Evolutionary conservation across 441 rosid genomes (phyloP).

Genomic region (Syzygium syzygioides): DNA sequence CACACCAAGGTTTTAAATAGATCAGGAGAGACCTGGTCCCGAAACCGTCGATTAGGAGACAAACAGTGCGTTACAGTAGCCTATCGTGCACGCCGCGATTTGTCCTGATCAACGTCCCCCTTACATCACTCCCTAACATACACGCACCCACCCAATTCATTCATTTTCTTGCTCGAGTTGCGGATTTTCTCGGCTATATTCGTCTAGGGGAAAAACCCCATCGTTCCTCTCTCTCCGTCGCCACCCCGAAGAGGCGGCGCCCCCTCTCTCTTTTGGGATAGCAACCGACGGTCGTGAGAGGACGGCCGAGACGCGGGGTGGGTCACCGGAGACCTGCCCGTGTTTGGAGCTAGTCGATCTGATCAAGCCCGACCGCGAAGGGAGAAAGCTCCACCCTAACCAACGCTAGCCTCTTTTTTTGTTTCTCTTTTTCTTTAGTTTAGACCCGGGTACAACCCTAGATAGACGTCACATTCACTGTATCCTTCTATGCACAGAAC

Average conservation of each 20-base stretch:
- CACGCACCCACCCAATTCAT: not conserved
- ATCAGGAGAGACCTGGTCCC: slow-evolving; percentile 10
- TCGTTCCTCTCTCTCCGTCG: not conserved
- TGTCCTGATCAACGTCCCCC: not conserved
- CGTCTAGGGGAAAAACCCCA: not conserved
- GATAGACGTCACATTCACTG: not conserved
- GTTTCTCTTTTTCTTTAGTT: not conserved
- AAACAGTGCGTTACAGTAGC: not conserved
- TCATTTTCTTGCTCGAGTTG: not conserved
- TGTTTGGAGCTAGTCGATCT: not conserved
- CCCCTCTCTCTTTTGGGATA: not conserved
- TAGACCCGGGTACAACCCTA: not conserved
- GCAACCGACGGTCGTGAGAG: not conserved
- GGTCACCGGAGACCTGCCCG: not conserved
- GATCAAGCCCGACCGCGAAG: not conserved
- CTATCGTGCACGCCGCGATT: slow-evolving; percentile 21
- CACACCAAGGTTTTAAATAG: not conserved
- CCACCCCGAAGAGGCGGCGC: not conserved
- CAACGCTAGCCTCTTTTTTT: not conserved
- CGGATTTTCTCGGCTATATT: not conserved
- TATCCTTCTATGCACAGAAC: not conserved
- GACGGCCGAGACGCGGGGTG: not conserved
- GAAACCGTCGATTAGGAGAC: not conserved
- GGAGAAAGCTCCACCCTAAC: not conserved
- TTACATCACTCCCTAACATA: not conserved